Conservation (phyloP, 768 basidiomycete species). For the Scleroderma citrinum region DNA sequence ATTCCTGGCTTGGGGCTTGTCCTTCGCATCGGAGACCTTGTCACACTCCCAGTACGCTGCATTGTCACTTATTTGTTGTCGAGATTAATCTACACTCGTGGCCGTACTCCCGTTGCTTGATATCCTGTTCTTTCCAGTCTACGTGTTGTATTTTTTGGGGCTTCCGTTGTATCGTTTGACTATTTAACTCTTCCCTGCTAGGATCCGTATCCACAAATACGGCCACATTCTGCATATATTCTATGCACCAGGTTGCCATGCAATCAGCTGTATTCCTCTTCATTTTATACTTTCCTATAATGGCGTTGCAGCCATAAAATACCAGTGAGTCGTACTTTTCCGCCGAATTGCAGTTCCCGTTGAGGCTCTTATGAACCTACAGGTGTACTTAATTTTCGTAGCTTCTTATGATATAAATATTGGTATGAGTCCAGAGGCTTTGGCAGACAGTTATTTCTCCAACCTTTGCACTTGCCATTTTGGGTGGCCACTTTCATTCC, state of each 20-base stretch:
- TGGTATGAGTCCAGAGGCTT: not conserved
- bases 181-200: not conserved
- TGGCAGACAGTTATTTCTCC: not conserved
- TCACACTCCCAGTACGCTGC: conserved; percentile 23
- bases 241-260: too few species aligned
- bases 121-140: conserved; percentile 1
- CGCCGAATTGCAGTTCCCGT: too few species aligned
- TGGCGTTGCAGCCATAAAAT: too few species aligned
- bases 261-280: too few species aligned
- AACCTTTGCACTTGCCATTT: conserved; percentile 20
- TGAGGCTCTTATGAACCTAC: too few species aligned
- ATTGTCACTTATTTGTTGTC: conserved; percentile 18
- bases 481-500: conserved; percentile 23
- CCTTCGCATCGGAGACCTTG: conserved; percentile 26
- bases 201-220: conserved; percentile 5
- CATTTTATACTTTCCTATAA: too few species aligned
- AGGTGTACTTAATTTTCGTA: too few species aligned
- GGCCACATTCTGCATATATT: too few species aligned
- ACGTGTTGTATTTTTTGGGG: not conserved
- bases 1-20: conserved; percentile 24
- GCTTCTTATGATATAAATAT: not conserved
- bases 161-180: not conserved
- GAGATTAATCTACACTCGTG: conserved; percentile 18
- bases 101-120: conserved; percentile 1
- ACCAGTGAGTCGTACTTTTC: too few species aligned